Base-by-base conservation (phyloP, 2,329 filamentous ascomycete genomes). In the Septoria petroselini region DNA sequence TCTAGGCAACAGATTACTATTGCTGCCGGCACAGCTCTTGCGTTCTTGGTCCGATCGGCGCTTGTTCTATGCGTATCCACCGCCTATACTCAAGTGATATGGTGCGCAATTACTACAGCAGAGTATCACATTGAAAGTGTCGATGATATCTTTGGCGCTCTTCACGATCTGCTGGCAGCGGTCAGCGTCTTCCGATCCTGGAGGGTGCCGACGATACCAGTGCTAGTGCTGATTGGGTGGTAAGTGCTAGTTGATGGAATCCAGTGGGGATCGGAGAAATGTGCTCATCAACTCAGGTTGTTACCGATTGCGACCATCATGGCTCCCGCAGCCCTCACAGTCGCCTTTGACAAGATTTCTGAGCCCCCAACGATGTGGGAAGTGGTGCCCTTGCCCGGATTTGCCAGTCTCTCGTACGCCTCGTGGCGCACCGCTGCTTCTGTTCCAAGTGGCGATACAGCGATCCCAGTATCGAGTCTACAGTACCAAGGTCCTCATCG, bases 281-380 rank as follows among this genome's bases (percentile, higher is more conserved):
- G n/a, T n/a, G n/a, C n/a, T n/a, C n/a, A n/a, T n/a, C n/a, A n/a
- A n/a, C n/a, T n/a, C n/a, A 34, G 18, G 30, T 29, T 49, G 3
- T 29, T 50, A 15, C 50, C 50, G 7, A 41, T 53, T 4, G 45
- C 46, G 3, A 41, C 50, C 8, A 35, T 53, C 7, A 23, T 41
- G 14, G 14, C 45, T 3, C 50, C 46, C 3, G 50, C 50, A n/a
- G 18, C 40, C 1, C 25, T 53, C 7, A 45, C 45, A 2, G 46
- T 49, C 9, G 29, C 17, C 5, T 49, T 49, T 14, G 40, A 44
- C 11, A 6, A 46, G 7, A 15, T 53, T 3, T n/a, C 15, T 5
- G 29, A 11, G 6, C 7, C 30, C 11, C 18, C 30, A n/a, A 19
- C 18, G 9, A 9, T 40, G 12, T 44, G 11, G 11, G 15, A 39